These are phyloP conservation scores for Gloeopeniophorella convolvens DNA, from an alignment of 768 basidiomycete species.

Conservation along the genomic window DNA sequence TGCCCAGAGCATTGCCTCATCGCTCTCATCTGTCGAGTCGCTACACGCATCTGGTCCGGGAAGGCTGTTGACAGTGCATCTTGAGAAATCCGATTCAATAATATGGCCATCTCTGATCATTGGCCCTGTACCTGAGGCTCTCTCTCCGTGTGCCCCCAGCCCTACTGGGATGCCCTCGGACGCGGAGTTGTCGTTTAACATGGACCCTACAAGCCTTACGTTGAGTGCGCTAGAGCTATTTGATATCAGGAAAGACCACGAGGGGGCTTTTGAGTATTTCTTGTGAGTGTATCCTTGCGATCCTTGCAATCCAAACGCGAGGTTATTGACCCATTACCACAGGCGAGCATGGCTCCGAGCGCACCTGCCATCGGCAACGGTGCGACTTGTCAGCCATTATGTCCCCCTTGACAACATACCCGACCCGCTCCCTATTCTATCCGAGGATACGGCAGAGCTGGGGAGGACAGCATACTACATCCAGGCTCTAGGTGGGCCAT, in stretches of 20 bases:
- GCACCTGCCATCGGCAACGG: constrained; percentile 66
- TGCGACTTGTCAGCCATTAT: constrained; percentile 71
- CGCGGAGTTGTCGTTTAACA: constrained; percentile 63
- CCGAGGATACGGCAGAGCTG: constrained; percentile 35
- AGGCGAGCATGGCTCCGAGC: constrained; percentile 83
- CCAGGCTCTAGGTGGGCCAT: constrained; percentile 58
- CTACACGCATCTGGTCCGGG: constrained; percentile 49
- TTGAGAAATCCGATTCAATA: constrained; percentile 72
- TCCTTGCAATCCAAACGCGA: background rate
- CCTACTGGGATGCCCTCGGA: constrained; percentile 48
- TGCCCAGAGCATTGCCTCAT: constrained; percentile 56
- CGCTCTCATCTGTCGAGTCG: constrained; percentile 73
- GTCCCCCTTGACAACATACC: constrained; percentile 45
- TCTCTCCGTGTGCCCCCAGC: constrained; percentile 46
- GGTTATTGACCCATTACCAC: background rate
- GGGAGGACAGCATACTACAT: constrained; percentile 58
- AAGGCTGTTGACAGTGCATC: constrained; percentile 68
- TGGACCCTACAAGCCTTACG: constrained; percentile 80
- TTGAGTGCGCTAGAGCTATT: constrained; percentile 63
- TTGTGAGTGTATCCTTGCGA: constrained; percentile 41
- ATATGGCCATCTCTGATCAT: constrained; percentile 81
- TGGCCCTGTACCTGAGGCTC: constrained; percentile 59
- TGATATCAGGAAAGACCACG: constrained; percentile 69
- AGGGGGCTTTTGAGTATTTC: constrained; percentile 78
- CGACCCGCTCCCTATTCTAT: constrained; percentile 17